Evolutionary conservation across 352 stramenopile species (phyloP).

Genomic region (Globisporangium cylindrosporum): DNA sequence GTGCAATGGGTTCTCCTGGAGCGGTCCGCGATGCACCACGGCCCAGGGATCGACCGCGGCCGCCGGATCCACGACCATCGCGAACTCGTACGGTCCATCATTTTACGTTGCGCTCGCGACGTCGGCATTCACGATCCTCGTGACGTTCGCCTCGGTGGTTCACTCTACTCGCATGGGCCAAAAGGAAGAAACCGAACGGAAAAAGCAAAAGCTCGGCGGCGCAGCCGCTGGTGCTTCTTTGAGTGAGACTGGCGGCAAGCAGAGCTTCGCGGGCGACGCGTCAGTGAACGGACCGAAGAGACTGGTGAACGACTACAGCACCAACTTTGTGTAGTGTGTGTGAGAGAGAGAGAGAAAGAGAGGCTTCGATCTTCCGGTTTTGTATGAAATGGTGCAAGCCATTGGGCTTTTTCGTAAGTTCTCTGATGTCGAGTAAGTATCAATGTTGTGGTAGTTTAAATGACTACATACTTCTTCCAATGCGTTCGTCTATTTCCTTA

Average conservation of each 20-base stretch:
- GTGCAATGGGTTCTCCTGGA: neutral
- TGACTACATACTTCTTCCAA: too few species aligned
- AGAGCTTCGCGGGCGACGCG: neutral
- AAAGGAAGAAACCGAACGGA: neutral
- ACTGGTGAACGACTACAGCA: neutral
- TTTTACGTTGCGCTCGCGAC: neutral
- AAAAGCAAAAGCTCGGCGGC: neutral
- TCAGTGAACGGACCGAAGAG: neutral
- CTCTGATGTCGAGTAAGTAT: neutral
- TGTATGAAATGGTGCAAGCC: neutral
- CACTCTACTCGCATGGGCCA: neutral
- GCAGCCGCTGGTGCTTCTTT: neutral
- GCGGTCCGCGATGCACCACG: neutral
- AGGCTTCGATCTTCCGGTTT: neutral
- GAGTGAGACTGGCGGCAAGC: neutral
- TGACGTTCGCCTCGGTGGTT: neutral
- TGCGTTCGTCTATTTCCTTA: neutral
- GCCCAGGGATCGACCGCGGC: too few species aligned
- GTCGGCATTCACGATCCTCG: neutral
- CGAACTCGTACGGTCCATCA: neutral
- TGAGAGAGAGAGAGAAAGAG: too few species aligned
- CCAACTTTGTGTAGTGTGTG: slow-evolving; percentile 6
- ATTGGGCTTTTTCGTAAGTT: neutral
- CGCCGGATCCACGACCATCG: too few species aligned
- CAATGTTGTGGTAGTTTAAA: neutral